Conservation (phyloP, 768 basidiomycete species). For the Boletus pseudo-olivaceus region DNA sequence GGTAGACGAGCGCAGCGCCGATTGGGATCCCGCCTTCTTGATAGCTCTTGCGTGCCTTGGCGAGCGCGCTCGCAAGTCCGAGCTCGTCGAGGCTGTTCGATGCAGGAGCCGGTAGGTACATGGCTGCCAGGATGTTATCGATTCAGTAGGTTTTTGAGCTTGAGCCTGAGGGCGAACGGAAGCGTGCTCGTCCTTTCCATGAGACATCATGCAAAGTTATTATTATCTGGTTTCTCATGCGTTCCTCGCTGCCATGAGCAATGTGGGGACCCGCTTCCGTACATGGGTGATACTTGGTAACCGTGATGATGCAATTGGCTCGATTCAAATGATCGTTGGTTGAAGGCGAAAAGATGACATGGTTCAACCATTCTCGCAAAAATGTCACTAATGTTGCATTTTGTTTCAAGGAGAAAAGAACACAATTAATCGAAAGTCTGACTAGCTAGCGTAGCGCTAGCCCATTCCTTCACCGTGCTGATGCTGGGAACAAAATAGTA, state of each 20-base stretch:
- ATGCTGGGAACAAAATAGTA: not conserved
- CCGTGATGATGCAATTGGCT: too few relatives aligned
- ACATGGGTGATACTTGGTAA: too few relatives aligned
- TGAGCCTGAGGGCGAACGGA: too few relatives aligned
- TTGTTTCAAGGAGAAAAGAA: not conserved
- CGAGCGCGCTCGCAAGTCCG: conserved; percentile 32
- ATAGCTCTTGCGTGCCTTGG: conserved; percentile 45
- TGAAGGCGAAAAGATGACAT: not conserved
- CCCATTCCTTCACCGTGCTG: not conserved
- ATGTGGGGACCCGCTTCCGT: too few relatives aligned
- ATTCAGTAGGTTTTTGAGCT: not conserved
- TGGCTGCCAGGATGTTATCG: not conserved
- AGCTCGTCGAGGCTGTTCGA: conserved; percentile 20
- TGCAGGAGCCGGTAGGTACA: not conserved
- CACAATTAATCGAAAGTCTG: not conserved
- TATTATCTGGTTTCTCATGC: too few relatives aligned
- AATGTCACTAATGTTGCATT: not conserved
- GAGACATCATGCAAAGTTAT: too few relatives aligned
- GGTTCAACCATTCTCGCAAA: not conserved
- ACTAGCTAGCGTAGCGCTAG: not conserved
- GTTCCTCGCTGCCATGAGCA: too few relatives aligned
- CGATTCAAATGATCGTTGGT: not conserved
- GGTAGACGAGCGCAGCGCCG: conserved; percentile 46
- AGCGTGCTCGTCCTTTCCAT: too few relatives aligned
- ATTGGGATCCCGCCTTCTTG: conserved; percentile 61